Percentiles rank a stretch among this genome's conserved stretches.
Conservation (phyloP, 2,329 filamentous ascomycete species). For the Alternaria conjuncta region DNA sequence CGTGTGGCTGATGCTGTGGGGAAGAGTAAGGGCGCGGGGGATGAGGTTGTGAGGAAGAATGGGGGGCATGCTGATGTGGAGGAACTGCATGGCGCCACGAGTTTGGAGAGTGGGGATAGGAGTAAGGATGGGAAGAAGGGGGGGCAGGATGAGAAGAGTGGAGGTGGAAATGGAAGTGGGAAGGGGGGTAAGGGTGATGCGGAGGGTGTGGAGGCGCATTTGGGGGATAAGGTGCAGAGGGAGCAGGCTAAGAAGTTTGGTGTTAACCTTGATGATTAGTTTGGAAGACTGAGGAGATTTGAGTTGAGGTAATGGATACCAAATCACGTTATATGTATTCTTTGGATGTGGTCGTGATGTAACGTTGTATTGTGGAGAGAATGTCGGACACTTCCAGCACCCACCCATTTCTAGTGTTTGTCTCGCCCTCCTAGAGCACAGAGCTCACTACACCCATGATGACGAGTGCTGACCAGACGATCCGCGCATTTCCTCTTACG, state of each 20-base stretch:
- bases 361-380: background rate
- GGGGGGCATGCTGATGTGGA: slow-evolving; percentile 17
- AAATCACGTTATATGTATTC: background rate
- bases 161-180: background rate
- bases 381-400: background rate
- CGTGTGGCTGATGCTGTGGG: slow-evolving; percentile 2
- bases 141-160: background rate
- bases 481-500: background rate
- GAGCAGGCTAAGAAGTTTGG: slow-evolving; percentile 23
- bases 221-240: slow-evolving; percentile 11
- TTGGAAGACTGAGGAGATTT: background rate
- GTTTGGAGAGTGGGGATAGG: background rate
- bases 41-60: background rate
- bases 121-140: background rate
- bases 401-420: background rate
- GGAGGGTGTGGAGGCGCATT: background rate
- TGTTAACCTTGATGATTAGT: slow-evolving; percentile 12
- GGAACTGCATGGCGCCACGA: slow-evolving; percentile 10
- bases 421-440: background rate
- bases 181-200: background rate
- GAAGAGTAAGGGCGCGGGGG: background rate
- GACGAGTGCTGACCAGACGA: background rate
- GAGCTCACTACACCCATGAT: background rate
- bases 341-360: background rate
- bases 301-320: background rate